Base-by-base conservation (phyloP, 805 yeast species). In the Yarrowia sp. region DNA sequence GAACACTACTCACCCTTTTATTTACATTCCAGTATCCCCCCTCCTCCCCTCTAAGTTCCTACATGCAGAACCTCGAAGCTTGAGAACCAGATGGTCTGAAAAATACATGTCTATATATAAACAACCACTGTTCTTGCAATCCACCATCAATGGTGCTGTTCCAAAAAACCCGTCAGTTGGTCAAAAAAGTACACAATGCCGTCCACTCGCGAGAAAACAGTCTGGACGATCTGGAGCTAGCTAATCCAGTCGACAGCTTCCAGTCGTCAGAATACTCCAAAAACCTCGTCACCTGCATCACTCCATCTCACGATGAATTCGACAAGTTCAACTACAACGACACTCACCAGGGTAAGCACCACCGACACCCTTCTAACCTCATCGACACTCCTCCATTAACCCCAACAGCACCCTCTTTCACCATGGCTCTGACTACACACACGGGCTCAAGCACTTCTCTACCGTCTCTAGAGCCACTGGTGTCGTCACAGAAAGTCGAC, bases 111-210 rank as follows among this genome's bases (percentile, higher is more conserved):
- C n/a, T 24, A 21, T 48, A 48, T 48, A 48, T 32, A 48, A 30
- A 4, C 10, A 26, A 5, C 30, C 30, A 26, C 8, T 26, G 8
- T 8, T 26, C 8, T 26, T 5, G 8, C 30, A 26, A 5, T 26
- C 30, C 30, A 4, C 30, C 30, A 26, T 26, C 38, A 32, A 48
- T 48, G 54, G 38, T 32, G n/a, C 54, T 48, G 38, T 21, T 48
- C 54, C 38, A 48, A 21, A 48, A 48, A 32, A 48, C 54, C 38
- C 54, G 54, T 16, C 38, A 12, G 38, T 38, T 48, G 54, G 54
- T 48, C 38, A 48, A 32, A 32, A 48, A 48, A 32, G 54, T 48
- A 14, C 54, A 48, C 54, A 48, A 48, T 48, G 54, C 54, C 12
- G 32, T 48, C 17, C 54, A 48, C 17, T 19, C 14, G 28, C 38